Conservation (phyloP, 2,329 filamentous ascomycete genomes). For the Scedosporium aurantiacum region DNA sequence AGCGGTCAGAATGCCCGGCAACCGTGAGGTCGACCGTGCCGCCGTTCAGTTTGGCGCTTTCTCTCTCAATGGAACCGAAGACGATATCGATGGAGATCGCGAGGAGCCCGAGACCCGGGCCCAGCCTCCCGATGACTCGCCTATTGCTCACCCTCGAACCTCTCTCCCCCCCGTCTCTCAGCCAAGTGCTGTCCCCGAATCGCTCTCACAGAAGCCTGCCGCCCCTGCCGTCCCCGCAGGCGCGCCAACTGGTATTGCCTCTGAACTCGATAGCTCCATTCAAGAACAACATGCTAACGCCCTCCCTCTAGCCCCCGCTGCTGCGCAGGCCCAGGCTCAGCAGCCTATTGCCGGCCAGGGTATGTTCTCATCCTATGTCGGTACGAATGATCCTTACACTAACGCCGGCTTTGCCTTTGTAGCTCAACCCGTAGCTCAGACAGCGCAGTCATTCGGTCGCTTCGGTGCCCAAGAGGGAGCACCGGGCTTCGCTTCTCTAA, state of each 20-base stretch:
- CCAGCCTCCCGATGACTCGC: conserved; percentile 88
- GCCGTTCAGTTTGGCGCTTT: conserved; percentile 96
- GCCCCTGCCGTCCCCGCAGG: conserved; percentile 29
- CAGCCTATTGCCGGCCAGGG: conserved; percentile 7
- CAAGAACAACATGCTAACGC: neutral
- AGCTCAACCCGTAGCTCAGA: conserved; percentile 43
- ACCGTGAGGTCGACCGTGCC: conserved; percentile 85
- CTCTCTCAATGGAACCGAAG: conserved; percentile 71
- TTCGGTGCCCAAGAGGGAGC: conserved; percentile 54
- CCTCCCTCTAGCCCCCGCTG: conserved; percentile 12
- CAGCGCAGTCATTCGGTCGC: conserved; percentile 51
- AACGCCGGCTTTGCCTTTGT: conserved; percentile 7
- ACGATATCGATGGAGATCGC: conserved; percentile 86
- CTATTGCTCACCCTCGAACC: conserved; percentile 65
- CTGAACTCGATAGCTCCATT: neutral
- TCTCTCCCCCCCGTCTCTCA: conserved; percentile 67
- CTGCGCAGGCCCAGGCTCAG: conserved; percentile 17
- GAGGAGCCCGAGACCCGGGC: conserved; percentile 92
- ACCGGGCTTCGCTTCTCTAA: conserved; percentile 68
- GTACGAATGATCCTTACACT: conserved; percentile 10
- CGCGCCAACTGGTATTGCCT: conserved; percentile 15
- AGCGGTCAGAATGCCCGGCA: conserved; percentile 94
- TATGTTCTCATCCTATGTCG: conserved; percentile 10
- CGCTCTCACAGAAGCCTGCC: conserved; percentile 45
- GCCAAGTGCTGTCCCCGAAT: conserved; percentile 41